Percentiles rank a stretch among this genome's conserved stretches.
Conservation (phyloP, 1,139 yeast species). For the Oligophagozyma castellii region DNA sequence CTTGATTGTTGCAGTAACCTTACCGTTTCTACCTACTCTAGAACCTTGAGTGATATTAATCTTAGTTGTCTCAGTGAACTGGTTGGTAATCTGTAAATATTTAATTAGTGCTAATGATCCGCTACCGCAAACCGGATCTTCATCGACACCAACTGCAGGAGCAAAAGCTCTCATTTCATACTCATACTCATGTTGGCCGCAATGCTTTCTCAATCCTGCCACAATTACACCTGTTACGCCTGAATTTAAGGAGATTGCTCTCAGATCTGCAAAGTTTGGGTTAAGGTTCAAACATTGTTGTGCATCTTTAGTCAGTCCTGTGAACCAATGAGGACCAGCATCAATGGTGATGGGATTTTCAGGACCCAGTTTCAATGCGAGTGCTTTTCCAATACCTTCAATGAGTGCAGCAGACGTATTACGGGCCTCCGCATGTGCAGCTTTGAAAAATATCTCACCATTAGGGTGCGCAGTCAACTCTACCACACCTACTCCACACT, state of each 20-base stretch:
- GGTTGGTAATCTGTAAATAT: slow-evolving; percentile 16
- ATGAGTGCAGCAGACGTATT: slow-evolving; percentile 18
- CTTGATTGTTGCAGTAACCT: slow-evolving; percentile 15
- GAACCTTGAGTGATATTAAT: slow-evolving; percentile 28
- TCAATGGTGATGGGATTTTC: slow-evolving; percentile 16
- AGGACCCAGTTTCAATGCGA: slow-evolving; percentile 17
- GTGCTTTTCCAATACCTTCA: slow-evolving; percentile 7
- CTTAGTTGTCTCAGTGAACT: slow-evolving; percentile 9
- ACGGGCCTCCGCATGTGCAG: slow-evolving; percentile 11
- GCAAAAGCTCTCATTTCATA: slow-evolving; percentile 31
- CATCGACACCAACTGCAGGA: slow-evolving; percentile 26
- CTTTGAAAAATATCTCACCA: slow-evolving; percentile 14
- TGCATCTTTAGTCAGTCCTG: slow-evolving; percentile 23
- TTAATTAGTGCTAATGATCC: slow-evolving; percentile 30
- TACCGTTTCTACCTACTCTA: slow-evolving; percentile 27
- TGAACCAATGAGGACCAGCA: slow-evolving; percentile 34
- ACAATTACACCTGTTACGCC: slow-evolving; percentile 27
- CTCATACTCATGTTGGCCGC: slow-evolving; percentile 7
- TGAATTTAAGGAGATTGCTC: slow-evolving; percentile 10
- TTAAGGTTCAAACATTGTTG: slow-evolving; percentile 23
- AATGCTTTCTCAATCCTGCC: slow-evolving; percentile 25
- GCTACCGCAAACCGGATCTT: slow-evolving; percentile 43
- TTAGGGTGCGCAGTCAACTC: slow-evolving; percentile 19
- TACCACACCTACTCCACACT: slow-evolving; percentile 33
- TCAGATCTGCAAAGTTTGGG: slow-evolving; percentile 24